These are phyloP conservation scores for Trametes meyenii DNA, from an alignment of 768 basidiomycete genomes.

Conservation along the genomic window DNA sequence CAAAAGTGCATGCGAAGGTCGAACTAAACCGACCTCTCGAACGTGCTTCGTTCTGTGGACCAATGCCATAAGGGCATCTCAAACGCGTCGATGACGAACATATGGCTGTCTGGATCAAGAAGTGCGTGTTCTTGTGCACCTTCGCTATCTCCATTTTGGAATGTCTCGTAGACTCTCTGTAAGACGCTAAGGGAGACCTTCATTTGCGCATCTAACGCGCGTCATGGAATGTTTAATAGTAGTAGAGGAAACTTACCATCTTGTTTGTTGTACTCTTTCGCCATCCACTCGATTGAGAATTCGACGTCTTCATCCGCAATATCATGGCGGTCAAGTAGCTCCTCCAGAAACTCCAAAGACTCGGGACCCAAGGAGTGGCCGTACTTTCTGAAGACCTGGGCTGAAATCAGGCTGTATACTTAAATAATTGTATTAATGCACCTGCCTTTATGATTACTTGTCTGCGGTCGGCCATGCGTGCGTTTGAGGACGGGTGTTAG, in stretches of 20 bases:
- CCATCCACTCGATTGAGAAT: constrained; percentile 75
- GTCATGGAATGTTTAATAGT: not conserved
- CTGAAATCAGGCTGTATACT: not conserved
- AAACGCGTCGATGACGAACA: constrained; percentile 86
- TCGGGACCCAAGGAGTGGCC: constrained; percentile 87
- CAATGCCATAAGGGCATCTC: constrained; percentile 97
- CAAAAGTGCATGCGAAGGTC: not conserved
- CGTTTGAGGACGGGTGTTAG: not conserved
- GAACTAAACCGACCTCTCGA: constrained; percentile 68
- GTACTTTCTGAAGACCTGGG: constrained; percentile 83
- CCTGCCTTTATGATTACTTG: constrained; percentile 50
- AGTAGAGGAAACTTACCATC: constrained; percentile 76
- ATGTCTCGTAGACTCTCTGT: constrained; percentile 69
- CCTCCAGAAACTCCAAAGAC: constrained; percentile 69
- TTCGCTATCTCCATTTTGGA: constrained; percentile 63
- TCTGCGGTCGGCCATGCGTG: constrained; percentile 40
- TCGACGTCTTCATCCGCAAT: constrained; percentile 73
- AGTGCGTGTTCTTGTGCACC: constrained; percentile 55
- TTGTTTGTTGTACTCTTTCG: constrained; percentile 87
- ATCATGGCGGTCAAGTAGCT: constrained; percentile 70
- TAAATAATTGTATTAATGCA: not conserved
- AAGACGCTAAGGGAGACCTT: constrained; percentile 74
- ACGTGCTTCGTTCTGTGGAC: constrained; percentile 83
- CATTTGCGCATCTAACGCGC: constrained; percentile 71
- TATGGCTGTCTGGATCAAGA: constrained; percentile 79